Evolutionary conservation across 352 stramenopile species (phyloP), one percentile per base, ranked within the genome.

Genomic region (Pelagophyceae sp.): DNA sequence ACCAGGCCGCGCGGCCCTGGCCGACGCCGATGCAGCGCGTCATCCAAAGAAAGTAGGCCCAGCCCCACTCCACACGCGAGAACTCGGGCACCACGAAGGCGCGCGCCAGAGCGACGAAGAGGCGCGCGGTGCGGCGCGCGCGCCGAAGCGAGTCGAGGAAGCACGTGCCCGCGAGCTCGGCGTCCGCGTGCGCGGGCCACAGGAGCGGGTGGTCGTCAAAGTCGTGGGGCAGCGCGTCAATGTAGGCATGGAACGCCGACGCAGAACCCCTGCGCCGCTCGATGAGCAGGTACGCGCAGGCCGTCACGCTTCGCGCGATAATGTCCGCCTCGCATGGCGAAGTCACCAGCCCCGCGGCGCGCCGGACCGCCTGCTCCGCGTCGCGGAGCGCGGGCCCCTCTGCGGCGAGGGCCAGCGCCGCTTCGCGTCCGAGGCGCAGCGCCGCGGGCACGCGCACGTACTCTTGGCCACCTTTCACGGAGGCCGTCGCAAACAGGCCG

Each of bases 1-100:
- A n/a, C 29, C 37, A 72, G 31, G 31, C 29, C 63, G 29, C 37
- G 29, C 5, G 29, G 15, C 5, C 19, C 31, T 25, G 6, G 5
- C 58, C 58, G 31, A 45, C 35, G 63, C 6, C 6, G 35, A 72
- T 72, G 63, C 63, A 72, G 5, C 63, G 63, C 63, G 63, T 72
- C 31, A 72, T 38, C 63, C 63, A 72, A 32, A 11, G 20, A 5
- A 38, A 32, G 35, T 72, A 72, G 35, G 63, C 6, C 63, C 63
- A 72, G 29, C 5, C 31, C 5, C 3, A 35, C 5, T 45, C 31
- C 29, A n/a, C 19, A 11, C 63, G 63, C 23, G 23, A 33, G 15
- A 65, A 27, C 20, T 6, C 15, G 29, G 63, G 63, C 29, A 72
- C 5, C 6, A 15, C 63, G 31, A 5, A 38, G 31, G 35, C 35